A percentile compares a stretch with the other conserved stretches of the same genome.
Evolutionary conservation across 1,284 basidiomycete species (phyloP).

Genomic region (Ustilago curta): DNA sequence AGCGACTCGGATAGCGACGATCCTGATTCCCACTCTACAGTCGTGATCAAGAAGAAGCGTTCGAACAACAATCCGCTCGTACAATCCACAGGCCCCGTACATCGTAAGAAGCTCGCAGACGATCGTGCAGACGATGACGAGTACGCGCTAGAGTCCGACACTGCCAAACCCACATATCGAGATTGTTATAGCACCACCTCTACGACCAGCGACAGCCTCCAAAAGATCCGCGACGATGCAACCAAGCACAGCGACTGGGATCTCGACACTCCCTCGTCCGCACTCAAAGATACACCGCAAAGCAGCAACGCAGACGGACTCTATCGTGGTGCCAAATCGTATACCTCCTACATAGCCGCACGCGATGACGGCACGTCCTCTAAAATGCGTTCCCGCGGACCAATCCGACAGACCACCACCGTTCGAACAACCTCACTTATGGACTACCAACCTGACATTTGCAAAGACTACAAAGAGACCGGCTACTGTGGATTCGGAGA

Average conservation of each 20-base stretch:
- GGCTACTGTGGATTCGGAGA: slow-evolving; percentile 99
- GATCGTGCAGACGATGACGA: slow-evolving; percentile 16
- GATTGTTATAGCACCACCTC: background rate
- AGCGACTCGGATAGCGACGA: slow-evolving; percentile 21
- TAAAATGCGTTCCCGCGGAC: slow-evolving; percentile 79
- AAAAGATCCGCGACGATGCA: slow-evolving; percentile 68
- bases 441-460: slow-evolving; percentile 99
- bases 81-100: slow-evolving; percentile 29
- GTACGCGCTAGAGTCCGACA: slow-evolving; percentile 4
- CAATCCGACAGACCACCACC: slow-evolving; percentile 73
- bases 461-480: slow-evolving; percentile 99
- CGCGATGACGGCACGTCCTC: slow-evolving; percentile 79
- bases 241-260: slow-evolving; percentile 71
- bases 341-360: slow-evolving; percentile 80
- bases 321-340: slow-evolving; percentile 86
- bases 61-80: slow-evolving; percentile 32
- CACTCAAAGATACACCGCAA: background rate
- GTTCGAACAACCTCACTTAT: slow-evolving; percentile 94
- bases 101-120: slow-evolving; percentile 16
- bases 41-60: slow-evolving; percentile 44
- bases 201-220: slow-evolving; percentile 11
- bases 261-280: slow-evolving; percentile 58
- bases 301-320: slow-evolving; percentile 79
- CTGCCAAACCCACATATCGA: background rate
- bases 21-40: slow-evolving; percentile 17